Evolutionary conservation across 805 yeast genomes (phyloP).

Genomic region (Isabelozyma rhagii): DNA sequence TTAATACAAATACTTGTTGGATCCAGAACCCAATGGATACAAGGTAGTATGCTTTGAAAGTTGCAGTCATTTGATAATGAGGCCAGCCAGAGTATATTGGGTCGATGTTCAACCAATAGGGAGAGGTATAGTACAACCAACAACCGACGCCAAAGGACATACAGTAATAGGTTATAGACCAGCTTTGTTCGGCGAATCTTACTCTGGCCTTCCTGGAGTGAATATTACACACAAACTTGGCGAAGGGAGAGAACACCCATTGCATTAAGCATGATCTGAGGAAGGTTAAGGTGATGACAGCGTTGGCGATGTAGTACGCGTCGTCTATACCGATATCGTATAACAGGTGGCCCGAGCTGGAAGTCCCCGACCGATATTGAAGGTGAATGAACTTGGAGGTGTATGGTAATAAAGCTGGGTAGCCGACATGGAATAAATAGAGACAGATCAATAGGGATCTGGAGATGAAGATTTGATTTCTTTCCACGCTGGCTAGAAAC

Average conservation of each 20-base stretch:
- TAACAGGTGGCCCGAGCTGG: conserved; percentile 9
- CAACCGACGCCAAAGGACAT: conserved; percentile 56
- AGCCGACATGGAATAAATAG: conserved; percentile 20
- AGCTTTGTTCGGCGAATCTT: conserved; percentile 84
- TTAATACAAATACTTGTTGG: conserved; percentile 72
- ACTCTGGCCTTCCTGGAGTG: conserved; percentile 48
- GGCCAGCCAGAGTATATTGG: conserved; percentile 73
- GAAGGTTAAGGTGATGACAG: conserved; percentile 55
- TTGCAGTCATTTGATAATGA: conserved; percentile 50
- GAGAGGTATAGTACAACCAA: conserved; percentile 52
- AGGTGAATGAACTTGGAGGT: conserved; percentile 36
- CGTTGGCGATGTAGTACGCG: conserved; percentile 47
- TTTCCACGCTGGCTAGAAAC: conserved; percentile 26
- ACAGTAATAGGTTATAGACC: conserved; percentile 64
- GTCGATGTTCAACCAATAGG: conserved; percentile 57
- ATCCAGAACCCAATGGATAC: conserved; percentile 75
- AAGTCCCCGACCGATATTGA: conserved; percentile 19
- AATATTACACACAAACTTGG: conserved; percentile 40
- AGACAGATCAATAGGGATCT: conserved; percentile 23
- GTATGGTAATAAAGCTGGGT: conserved; percentile 18
- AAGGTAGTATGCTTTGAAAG: conserved; percentile 68
- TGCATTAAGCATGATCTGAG: conserved; percentile 61
- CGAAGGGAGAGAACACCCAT: conserved; percentile 55
- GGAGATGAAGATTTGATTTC: conserved; percentile 34
- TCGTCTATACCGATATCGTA: conserved; percentile 62